These are phyloP conservation scores for Fragaria ananassa DNA, from an alignment of 306 rosid genomes.

Conservation along the genomic window DNA sequence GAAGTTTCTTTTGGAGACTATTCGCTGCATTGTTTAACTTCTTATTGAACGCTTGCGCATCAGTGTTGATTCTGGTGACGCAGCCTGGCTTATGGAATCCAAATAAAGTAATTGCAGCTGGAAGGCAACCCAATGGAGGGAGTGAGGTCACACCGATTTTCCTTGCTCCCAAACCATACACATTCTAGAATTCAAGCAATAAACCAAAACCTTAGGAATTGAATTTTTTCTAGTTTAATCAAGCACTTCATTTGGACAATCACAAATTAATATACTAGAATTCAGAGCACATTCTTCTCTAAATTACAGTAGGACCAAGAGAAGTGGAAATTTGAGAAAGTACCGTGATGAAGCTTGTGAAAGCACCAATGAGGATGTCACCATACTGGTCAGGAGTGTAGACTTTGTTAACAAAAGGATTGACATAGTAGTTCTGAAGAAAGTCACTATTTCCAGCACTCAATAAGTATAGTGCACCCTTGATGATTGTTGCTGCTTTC, in stretches of 20 bases:
- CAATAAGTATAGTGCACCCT: constrained; percentile 63
- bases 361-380: constrained; percentile 44
- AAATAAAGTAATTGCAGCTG: constrained; percentile 63
- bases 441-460: constrained; percentile 87
- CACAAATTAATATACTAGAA: background rate
- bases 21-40: constrained; percentile 61
- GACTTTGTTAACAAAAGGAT: constrained; percentile 61
- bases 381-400: constrained; percentile 70
- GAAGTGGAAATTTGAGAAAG: background rate
- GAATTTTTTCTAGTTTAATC: background rate
- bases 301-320: background rate
- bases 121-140: constrained; percentile 93
- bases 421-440: constrained; percentile 83
- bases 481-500: constrained; percentile 67
- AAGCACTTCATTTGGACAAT: background rate
- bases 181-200: constrained; percentile 41
- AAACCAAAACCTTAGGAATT: background rate
- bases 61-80: constrained; percentile 59
- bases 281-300: background rate
- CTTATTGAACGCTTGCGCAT: constrained; percentile 75
- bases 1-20: constrained; percentile 63
- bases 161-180: constrained; percentile 83
- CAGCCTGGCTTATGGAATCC: constrained; percentile 64
- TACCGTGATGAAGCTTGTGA: constrained; percentile 70
- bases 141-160: constrained; percentile 89